Conservation (phyloP, 495 filamentous ascomycete species). For the Penicillium simplicissimum region DNA sequence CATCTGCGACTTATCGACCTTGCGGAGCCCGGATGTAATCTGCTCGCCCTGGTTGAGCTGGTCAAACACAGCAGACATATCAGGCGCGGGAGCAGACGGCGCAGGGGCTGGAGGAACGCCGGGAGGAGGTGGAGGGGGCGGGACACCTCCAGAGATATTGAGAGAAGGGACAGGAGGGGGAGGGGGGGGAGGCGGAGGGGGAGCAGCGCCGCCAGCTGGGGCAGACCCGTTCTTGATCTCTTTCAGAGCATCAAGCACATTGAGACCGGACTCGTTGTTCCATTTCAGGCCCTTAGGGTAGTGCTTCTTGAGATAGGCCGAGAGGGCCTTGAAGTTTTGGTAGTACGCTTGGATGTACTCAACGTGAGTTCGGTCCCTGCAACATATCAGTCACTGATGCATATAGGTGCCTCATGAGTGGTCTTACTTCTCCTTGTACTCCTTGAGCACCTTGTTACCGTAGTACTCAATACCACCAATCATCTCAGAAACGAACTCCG, state of each 20-base stretch:
- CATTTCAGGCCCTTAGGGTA: slow-evolving; percentile 79
- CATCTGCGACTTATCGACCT: slow-evolving; percentile 92
- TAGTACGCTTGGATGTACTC: slow-evolving; percentile 90
- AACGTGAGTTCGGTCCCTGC: slow-evolving; percentile 72
- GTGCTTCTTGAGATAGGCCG: slow-evolving; percentile 77
- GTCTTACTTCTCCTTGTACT: slow-evolving; percentile 85
- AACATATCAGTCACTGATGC: slow-evolving; percentile 14
- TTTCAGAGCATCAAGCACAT: slow-evolving; percentile 68
- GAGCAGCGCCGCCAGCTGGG: slow-evolving; percentile 44
- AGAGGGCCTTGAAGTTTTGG: slow-evolving; percentile 76
- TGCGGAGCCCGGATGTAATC: slow-evolving; percentile 84
- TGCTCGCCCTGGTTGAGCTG: slow-evolving; percentile 84
- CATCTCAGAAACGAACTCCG: slow-evolving; percentile 76
- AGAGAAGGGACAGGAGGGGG: slow-evolving; percentile 60
- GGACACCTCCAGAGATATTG: slow-evolving; percentile 58
- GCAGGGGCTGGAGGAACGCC: slow-evolving; percentile 35
- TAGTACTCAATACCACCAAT: slow-evolving; percentile 81
- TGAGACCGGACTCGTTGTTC: slow-evolving; percentile 77
- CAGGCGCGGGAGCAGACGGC: slow-evolving; percentile 42
- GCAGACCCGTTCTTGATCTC: slow-evolving; percentile 57
- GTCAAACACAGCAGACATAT: slow-evolving; percentile 83
- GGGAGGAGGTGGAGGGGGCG: slow-evolving; percentile 74
- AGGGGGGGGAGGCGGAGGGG: slow-evolving; percentile 59
- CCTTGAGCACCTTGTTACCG: slow-evolving; percentile 86
- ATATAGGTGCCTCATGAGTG: neutral